Evolutionary conservation across 305 asterid genomes (phyloP).

Genomic region (Fraxinus sp.): DNA sequence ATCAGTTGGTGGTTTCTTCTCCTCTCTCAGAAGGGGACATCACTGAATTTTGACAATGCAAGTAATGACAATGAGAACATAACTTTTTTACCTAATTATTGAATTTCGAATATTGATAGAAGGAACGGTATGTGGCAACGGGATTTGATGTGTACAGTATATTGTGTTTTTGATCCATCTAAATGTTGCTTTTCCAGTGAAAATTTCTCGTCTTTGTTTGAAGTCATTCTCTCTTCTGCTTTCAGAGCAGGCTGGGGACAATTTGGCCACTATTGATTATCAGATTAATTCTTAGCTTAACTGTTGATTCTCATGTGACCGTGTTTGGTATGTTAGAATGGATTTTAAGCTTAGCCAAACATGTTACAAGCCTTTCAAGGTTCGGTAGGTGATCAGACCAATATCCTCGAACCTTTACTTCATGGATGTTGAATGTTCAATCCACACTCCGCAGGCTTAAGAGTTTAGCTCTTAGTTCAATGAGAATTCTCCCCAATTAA

Average conservation of each 20-base stretch:
- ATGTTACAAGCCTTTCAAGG: background rate
- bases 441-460: background rate
- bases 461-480: background rate
- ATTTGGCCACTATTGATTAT: background rate
- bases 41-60: constrained; percentile 25
- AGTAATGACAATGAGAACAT: background rate
- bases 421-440: background rate
- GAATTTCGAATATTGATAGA: background rate
- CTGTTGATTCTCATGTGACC: background rate
- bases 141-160: background rate
- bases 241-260: background rate
- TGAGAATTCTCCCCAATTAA: background rate
- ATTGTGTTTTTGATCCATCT: background rate
- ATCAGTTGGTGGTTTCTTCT: constrained; percentile 69
- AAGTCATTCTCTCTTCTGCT: background rate
- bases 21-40: constrained; percentile 62
- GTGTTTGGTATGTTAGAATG: background rate
- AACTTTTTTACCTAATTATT: background rate
- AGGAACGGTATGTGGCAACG: background rate
- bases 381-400: background rate
- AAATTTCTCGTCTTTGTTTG: background rate
- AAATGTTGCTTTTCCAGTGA: background rate
- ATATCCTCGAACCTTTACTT: background rate
- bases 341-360: background rate
- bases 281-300: background rate